phyloP scores from a whole-genome alignment of 75 land plant genomes.

The Chamaecyparis obtusa region DNA sequence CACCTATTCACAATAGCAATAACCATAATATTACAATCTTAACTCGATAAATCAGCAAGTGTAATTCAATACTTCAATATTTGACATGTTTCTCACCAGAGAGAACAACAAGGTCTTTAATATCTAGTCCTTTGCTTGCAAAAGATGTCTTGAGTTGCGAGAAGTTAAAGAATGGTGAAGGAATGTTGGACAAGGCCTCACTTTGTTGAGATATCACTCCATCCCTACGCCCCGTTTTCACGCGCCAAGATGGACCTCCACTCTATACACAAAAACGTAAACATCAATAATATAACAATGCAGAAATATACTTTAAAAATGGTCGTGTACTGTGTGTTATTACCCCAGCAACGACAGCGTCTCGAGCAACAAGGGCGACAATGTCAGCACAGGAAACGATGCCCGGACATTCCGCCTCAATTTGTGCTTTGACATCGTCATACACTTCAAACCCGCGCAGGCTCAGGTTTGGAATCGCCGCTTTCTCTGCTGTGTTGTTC shows the following conservation, averaged over 20 bases:
- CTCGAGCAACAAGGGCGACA: conserved; percentile 50
- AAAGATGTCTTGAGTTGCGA: conserved; percentile 17
- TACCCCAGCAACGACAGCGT: conserved; percentile 39
- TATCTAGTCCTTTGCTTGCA: conserved; percentile 18
- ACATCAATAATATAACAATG: background rate
- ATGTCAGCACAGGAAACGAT: conserved; percentile 71
- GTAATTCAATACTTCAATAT: background rate
- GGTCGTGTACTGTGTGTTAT: background rate
- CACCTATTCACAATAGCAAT: conserved; percentile 22
- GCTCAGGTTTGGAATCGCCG: conserved; percentile 23
- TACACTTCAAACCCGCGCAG: conserved; percentile 37
- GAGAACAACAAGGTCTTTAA: background rate
- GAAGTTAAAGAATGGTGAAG: conserved; percentile 24
- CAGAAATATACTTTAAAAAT: too few species aligned
- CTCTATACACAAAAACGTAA: conserved; percentile 9
- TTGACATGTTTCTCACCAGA: background rate
- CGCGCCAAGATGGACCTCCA: conserved; percentile 25
- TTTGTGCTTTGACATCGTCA: conserved; percentile 32
- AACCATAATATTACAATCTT: too few species aligned
- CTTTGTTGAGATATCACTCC: conserved; percentile 26
- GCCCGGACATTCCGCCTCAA: conserved; percentile 42
- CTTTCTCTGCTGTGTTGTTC: conserved; percentile 41
- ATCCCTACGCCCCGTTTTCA: conserved; percentile 42
- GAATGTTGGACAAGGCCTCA: conserved; percentile 25
- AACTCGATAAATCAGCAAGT: too few species aligned